These are phyloP conservation scores for Fusarium cyanostomum DNA, from an alignment of 2,329 filamentous ascomycete genomes.

Conservation along the genomic window DNA sequence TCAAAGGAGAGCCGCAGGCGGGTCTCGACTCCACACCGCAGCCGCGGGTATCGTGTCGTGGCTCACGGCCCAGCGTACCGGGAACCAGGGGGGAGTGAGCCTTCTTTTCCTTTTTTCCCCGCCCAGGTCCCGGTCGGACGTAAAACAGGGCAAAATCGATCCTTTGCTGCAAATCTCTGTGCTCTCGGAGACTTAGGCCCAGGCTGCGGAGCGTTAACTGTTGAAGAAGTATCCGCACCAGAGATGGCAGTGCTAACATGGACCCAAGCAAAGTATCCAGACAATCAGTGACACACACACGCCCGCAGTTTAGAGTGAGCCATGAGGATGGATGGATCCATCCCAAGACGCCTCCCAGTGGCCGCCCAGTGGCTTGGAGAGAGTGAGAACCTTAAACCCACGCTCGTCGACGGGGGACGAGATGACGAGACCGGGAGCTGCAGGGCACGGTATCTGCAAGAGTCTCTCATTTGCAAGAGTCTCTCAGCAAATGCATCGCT, in stretches of 20 bases:
- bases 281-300: conserved; percentile 4
- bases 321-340: conserved; percentile 27
- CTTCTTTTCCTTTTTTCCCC: no score
- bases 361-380: conserved; percentile 39
- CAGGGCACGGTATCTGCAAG: background rate
- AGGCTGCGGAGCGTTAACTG: no score
- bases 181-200: no score
- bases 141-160: no score
- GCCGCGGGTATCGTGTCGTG: conserved; percentile 9
- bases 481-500: no score
- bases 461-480: background rate
- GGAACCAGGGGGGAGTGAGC: background rate
- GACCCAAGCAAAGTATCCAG: conserved; percentile 28
- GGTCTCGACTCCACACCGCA: conserved; percentile 21
- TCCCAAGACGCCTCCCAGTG: conserved; percentile 33
- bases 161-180: no score
- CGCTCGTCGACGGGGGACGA: conserved; percentile 35
- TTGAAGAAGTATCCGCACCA: no score
- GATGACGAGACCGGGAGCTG: conserved; percentile 26
- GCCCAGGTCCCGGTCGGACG: no score
- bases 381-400: conserved; percentile 46
- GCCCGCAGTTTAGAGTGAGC: conserved; percentile 8
- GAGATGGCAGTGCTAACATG: no score
- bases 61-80: conserved; percentile 10
- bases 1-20: conserved; percentile 16